A percentile compares a stretch with the other conserved stretches of the same genome.
Conservation (phyloP, 1,139 yeast genomes). For the Debaryomyces robertsiae region DNA sequence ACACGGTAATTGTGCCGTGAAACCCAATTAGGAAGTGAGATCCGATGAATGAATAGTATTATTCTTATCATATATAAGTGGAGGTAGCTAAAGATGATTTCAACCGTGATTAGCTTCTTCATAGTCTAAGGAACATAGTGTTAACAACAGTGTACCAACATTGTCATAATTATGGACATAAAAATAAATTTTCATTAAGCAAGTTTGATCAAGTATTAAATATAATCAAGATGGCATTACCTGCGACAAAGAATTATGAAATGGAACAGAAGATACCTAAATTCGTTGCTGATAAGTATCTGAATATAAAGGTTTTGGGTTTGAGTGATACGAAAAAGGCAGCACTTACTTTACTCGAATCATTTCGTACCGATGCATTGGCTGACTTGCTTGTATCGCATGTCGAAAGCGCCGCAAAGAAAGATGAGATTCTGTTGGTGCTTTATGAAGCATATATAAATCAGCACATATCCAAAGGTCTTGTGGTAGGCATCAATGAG, state of each 20-base stretch:
- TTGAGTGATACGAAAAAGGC: slow-evolving; percentile 54
- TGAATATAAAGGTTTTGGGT: slow-evolving; percentile 31
- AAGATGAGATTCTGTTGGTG: slow-evolving; percentile 43
- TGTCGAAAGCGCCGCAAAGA: slow-evolving; percentile 38
- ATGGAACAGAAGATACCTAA: not conserved
- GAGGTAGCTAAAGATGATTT: too few species aligned
- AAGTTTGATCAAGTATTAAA: not conserved
- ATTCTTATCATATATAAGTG: too few species aligned
- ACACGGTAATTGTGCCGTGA: too few species aligned
- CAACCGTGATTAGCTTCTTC: too few species aligned
- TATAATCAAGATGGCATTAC: slow-evolving; percentile 1
- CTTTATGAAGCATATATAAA: slow-evolving; percentile 59
- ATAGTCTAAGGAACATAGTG: too few species aligned
- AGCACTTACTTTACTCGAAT: slow-evolving; percentile 51
- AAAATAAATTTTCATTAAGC: not conserved
- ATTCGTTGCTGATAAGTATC: slow-evolving; percentile 1
- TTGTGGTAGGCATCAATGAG: slow-evolving; percentile 53
- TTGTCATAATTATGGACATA: not conserved
- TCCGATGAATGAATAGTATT: too few species aligned
- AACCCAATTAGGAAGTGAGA: too few species aligned
- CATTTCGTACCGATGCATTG: slow-evolving; percentile 56
- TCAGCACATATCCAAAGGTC: slow-evolving; percentile 59
- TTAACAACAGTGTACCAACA: not conserved
- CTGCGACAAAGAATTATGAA: not conserved
- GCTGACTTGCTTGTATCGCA: slow-evolving; percentile 51